Base-by-base conservation (phyloP, 495 filamentous ascomycete genomes). In the Xylaria scruposa region DNA sequence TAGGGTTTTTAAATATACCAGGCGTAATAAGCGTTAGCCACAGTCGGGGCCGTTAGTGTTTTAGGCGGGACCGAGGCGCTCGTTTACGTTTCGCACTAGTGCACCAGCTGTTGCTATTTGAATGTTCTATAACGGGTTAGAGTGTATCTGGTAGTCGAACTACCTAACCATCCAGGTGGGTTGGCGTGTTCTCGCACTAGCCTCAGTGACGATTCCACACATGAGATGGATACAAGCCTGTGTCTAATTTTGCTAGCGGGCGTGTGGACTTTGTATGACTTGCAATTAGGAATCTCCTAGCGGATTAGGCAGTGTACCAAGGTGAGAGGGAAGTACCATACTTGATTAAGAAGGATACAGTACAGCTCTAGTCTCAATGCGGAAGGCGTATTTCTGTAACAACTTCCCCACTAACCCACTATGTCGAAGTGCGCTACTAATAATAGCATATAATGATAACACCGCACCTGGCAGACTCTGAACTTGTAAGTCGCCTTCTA, bases 271-370 rank as follows among this genome's bases (percentile, higher is more conserved):
- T 33, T 31, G 65, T 56, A 44, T 24, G 15, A 33, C 38, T 56
- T 4, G n/a, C 49, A 67, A 46, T 33, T 46, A 46, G 67, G 17
- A 54, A 59, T 42, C 40, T 10, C 51, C 31, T n/a, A 31, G n/a
- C 26, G 62, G 26, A 65, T 49, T 46, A 47, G 40, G 44, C 21
- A 10, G 29, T 15, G 62, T 49, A 36, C 62, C 62, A 12, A n/a
- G 62, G 26, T 65, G 26, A n/a, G 13, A 65, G 42, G 33, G 13
- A 68, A 60, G 67, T 68, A 59, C 51, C 53, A 58, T 59, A 60
- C 53, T 68, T 68, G 40, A 60, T 68, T 38, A 24, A 67, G 65
- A 67, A 67, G 49, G 65, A 67, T 67, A 31, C 5, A 42, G 49
- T 36, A 19, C 15, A 19, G 13, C 17, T 58, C 53, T 60, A 68